A percentile compares a stretch with the other conserved stretches of the same genome.
phyloP scores from a whole-genome alignment of 2,329 filamentous ascomycete genomes.

The Aspergillus bombycis region DNA sequence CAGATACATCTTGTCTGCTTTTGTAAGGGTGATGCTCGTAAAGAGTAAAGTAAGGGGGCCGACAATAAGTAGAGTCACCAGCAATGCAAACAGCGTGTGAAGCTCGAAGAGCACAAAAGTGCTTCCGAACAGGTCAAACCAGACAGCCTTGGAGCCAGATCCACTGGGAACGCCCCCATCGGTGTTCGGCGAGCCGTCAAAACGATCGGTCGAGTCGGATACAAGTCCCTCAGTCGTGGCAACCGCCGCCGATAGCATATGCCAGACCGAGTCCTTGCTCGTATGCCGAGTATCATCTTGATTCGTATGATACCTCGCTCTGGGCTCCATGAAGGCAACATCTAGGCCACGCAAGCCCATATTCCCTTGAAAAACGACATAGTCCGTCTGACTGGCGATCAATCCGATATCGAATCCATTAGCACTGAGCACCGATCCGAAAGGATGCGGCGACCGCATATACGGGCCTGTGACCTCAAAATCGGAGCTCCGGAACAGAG shows the following conservation, averaged over 20 bases:
- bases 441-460: constrained; percentile 70
- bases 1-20: constrained; percentile 82
- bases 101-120: constrained; percentile 78
- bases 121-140: constrained; percentile 89
- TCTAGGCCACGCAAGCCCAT: constrained; percentile 87
- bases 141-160: constrained; percentile 71
- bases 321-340: constrained; percentile 85
- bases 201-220: constrained; percentile 66
- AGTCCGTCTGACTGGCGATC: constrained; percentile 87
- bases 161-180: constrained; percentile 68
- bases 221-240: constrained; percentile 74
- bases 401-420: constrained; percentile 82
- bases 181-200: constrained; percentile 62
- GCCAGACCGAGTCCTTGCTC: constrained; percentile 71
- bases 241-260: constrained; percentile 87
- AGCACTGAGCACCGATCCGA: constrained; percentile 77
- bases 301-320: constrained; percentile 86
- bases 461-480: constrained; percentile 83
- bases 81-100: constrained; percentile 84
- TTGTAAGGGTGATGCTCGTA: constrained; percentile 69
- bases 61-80: constrained; percentile 78
- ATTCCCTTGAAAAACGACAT: constrained; percentile 75
- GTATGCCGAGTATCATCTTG: constrained; percentile 85
- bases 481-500: constrained; percentile 86
- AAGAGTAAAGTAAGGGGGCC: constrained; percentile 73